These are phyloP conservation scores for Tuber borchii DNA, from an alignment of 495 filamentous ascomycete genomes.

Conservation along the genomic window DNA sequence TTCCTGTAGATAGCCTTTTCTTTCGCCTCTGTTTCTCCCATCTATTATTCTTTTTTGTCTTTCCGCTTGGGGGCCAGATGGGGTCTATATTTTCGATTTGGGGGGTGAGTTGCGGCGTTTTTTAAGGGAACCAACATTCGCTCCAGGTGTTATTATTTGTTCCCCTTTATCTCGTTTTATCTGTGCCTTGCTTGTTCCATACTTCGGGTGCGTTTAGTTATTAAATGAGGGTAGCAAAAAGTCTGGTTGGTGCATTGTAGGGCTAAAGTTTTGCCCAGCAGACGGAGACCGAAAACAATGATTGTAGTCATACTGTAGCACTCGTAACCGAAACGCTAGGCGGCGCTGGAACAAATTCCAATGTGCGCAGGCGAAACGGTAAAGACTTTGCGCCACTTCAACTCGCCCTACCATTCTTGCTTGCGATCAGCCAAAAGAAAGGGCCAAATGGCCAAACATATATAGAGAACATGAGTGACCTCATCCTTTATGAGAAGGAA, in stretches of 20 bases:
- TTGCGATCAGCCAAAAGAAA: no score
- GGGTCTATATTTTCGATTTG: neutral
- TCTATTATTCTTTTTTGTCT: conserved; percentile 3
- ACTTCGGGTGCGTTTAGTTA: neutral
- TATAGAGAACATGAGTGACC: no score
- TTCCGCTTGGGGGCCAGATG: neutral
- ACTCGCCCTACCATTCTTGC: no score
- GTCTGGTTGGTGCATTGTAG: neutral
- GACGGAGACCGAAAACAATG: neutral
- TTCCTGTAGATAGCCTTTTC: conserved; percentile 5
- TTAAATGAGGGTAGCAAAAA: neutral
- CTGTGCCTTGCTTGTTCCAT: neutral
- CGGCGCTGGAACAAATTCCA: no score
- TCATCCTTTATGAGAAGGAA: no score
- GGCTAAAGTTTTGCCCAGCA: neutral
- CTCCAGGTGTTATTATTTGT: neutral
- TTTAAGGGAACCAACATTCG: neutral
- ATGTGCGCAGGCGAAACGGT: no score
- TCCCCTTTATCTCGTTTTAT: neutral
- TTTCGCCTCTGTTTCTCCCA: neutral
- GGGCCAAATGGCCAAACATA: no score
- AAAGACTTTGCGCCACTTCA: no score
- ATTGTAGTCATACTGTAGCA: neutral
- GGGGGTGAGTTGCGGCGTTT: neutral
- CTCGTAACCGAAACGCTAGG: neutral